phyloP scores from a whole-genome alignment of 257 asterid species.

The Solanum infundibuliforme region DNA sequence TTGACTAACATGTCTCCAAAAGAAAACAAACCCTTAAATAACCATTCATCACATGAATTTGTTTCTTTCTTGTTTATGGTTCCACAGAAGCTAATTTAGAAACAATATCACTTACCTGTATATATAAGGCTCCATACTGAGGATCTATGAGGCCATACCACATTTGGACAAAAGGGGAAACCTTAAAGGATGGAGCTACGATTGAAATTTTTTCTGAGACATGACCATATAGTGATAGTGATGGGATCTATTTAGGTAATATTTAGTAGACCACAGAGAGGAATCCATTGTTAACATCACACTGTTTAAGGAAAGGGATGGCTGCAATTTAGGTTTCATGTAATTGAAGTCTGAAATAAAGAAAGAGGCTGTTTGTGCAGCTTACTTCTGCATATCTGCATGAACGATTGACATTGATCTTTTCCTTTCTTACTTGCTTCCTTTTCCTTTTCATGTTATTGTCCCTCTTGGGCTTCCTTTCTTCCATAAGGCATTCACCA shows the following conservation, averaged over 20 bases:
- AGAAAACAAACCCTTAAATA: neutral
- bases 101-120: neutral
- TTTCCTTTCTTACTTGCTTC: neutral
- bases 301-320: neutral
- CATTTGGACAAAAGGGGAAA: neutral
- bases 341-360: neutral
- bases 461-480: neutral
- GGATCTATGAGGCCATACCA: neutral
- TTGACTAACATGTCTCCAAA: neutral
- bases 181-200: neutral
- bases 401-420: neutral
- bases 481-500: neutral
- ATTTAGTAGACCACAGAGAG: neutral
- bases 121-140: neutral
- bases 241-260: neutral
- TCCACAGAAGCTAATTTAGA: neutral
- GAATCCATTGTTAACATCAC: neutral
- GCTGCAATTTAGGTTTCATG: neutral
- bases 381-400: neutral
- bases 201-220: neutral
- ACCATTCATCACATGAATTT: neutral
- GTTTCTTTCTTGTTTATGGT: neutral
- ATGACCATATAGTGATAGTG: neutral
- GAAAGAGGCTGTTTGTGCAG: neutral
- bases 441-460: neutral